Base-by-base conservation (phyloP, 441 rosid genomes). In the Pelargonium fulgidum region DNA sequence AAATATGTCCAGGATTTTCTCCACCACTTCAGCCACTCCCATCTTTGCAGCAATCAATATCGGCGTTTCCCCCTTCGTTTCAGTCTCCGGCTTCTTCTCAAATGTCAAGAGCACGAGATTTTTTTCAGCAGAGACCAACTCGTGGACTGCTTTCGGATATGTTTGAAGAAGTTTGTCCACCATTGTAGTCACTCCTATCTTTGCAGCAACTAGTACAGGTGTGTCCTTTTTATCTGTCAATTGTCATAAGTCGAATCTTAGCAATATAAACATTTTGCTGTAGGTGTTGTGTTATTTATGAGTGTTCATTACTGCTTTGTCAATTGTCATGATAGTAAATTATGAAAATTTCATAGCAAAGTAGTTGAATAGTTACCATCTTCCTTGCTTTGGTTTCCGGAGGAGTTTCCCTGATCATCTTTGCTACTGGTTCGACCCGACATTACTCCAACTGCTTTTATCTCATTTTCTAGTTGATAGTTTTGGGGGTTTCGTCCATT, bases 21-120 rank as follows among this genome's bases (percentile, higher is more conserved):
- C 64, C 26, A 83, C 81, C 65, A 82, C 68, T 59, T 80, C 80
- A 1, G 56, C 33, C 0, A 80, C 67, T 2, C 83, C 83, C n/a
- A 65, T 74, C 65, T 71, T 77, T 3, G 85, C 79, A 9, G 82
- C 85, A 3, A 78, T 42, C 58, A 82, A 42, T 17, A 80, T 39
- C 0, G 79, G 68, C 0, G 82, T 64, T 62, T 79, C 83, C 41
- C 10, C 17, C 39, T 29, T 48, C 6, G 52, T 29, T 16, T 48
- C 52, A 4, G 13, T 70, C 8, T 36, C 24, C 19, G 70, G 64
- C 62, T 62, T 64, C 70, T 64, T 79, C 50, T 65, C 74, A 26
- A 65, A 58, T 44, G 69, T 64, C 17, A 72, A 29, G 9, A 44
- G 59, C 69, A 72, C 70, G 1, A 48, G 39, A 24, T 72, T 75